Conservation (phyloP, 495 filamentous ascomycete species). For the Tirmania nivea region DNA sequence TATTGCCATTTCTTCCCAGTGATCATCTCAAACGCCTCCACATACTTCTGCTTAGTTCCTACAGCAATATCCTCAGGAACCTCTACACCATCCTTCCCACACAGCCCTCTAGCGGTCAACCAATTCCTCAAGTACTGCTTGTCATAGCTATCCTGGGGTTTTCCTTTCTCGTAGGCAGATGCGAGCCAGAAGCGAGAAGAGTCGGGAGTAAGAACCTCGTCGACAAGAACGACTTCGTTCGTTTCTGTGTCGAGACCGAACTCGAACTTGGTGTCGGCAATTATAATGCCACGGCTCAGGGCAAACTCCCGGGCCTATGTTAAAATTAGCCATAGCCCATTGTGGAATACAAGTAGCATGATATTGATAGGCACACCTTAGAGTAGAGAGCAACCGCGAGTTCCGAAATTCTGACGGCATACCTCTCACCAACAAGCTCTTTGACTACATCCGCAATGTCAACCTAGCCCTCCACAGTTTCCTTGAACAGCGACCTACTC, state of each 20-base stretch:
- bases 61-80: conserved; percentile 44
- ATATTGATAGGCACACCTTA: conserved; percentile 1
- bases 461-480: not conserved
- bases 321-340: conserved; percentile 2
- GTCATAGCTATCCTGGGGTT: conserved; percentile 62
- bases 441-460: conserved; percentile 24
- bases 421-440: conserved; percentile 46
- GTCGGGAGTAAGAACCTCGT: conserved; percentile 78
- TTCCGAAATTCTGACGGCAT: conserved; percentile 52
- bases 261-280: conserved; percentile 78
- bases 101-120: conserved; percentile 47
- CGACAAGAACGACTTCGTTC: conserved; percentile 60
- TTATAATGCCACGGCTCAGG: conserved; percentile 58
- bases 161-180: conserved; percentile 47
- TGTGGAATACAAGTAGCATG: too few species aligned
- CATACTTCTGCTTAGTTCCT: conserved; percentile 43
- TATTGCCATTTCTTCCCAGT: conserved; percentile 33
- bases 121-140: conserved; percentile 86
- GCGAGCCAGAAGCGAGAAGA: conserved; percentile 76
- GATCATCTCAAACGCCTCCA: conserved; percentile 46
- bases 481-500: conserved; percentile 21
- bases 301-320: conserved; percentile 45
- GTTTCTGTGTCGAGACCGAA: conserved; percentile 48
- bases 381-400: conserved; percentile 54
- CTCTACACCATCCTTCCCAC: conserved; percentile 44